Conservation (phyloP, 164 flowering plant species). For the Nymphaea thermarum region DNA sequence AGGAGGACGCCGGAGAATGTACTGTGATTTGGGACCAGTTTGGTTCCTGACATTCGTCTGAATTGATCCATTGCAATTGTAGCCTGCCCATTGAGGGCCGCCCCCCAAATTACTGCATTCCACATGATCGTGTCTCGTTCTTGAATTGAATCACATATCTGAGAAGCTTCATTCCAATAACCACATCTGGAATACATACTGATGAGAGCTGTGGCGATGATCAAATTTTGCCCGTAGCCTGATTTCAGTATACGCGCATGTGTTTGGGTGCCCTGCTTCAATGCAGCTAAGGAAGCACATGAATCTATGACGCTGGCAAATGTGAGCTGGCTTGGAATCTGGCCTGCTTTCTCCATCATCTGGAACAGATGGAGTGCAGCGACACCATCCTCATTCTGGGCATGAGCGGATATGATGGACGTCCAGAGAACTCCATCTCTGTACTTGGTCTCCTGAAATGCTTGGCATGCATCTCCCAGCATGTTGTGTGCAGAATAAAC, state of each 20-base stretch:
- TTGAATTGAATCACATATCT: slow-evolving; percentile 4
- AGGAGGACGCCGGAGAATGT: slow-evolving; percentile 16
- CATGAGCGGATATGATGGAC: slow-evolving; percentile 69
- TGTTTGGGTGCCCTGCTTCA: slow-evolving; percentile 10
- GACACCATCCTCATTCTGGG: slow-evolving; percentile 62
- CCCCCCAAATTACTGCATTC: slow-evolving; percentile 19
- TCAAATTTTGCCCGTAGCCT: slow-evolving; percentile 6
- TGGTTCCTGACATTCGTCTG: slow-evolving; percentile 7
- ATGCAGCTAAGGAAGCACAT: slow-evolving; percentile 11
- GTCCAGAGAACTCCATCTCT: slow-evolving; percentile 67
- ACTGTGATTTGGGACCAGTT: slow-evolving; percentile 9
- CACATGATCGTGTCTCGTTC: slow-evolving; percentile 15
- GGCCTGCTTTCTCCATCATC: slow-evolving; percentile 6
- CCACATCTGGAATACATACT: slow-evolving; percentile 16
- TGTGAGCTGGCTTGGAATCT: slow-evolving; percentile 15
- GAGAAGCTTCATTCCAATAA: slow-evolving; percentile 8
- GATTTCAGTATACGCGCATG: slow-evolving; percentile 7
- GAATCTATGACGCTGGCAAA: slow-evolving; percentile 10
- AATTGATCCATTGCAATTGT: slow-evolving; percentile 10
- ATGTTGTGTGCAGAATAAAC: slow-evolving; percentile 74
- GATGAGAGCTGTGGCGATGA: slow-evolving; percentile 11
- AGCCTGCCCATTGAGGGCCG: slow-evolving; percentile 13
- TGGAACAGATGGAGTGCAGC: slow-evolving; percentile 9
- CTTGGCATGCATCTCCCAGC: slow-evolving; percentile 32
- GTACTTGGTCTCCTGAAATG: slow-evolving; percentile 39